Percentiles rank a stretch among this genome's conserved stretches.
phyloP scores from a whole-genome alignment of 2,329 filamentous ascomycete species.

The Aulographum hederae region DNA sequence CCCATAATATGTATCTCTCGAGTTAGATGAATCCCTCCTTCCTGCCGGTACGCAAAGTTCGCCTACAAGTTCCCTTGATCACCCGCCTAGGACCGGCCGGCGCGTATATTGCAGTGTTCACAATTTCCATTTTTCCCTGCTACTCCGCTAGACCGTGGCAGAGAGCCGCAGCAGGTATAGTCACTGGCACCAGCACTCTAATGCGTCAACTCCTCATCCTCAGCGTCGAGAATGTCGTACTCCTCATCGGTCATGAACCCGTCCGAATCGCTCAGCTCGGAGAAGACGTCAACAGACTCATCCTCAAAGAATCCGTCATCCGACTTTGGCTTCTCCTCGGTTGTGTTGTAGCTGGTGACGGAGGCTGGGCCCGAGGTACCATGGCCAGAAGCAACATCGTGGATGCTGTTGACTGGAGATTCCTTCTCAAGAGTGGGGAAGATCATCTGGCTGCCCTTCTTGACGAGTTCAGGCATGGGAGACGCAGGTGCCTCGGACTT shows the following conservation, averaged over 20 bases:
- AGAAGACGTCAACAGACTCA: slow-evolving; percentile 24
- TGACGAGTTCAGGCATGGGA: slow-evolving; percentile 6
- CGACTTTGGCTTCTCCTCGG: slow-evolving; percentile 9
- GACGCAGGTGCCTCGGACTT: slow-evolving; percentile 6
- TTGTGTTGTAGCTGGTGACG: slow-evolving; percentile 7
- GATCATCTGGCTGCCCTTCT: slow-evolving; percentile 57
- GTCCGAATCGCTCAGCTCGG: slow-evolving; percentile 43
- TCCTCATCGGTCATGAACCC: slow-evolving; percentile 94
- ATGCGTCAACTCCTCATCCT: slow-evolving; percentile 62
- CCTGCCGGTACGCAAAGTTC: no score
- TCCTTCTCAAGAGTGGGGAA: slow-evolving; percentile 95
- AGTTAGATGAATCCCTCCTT: no score
- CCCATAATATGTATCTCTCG: no score
- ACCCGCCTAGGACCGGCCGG: no score
- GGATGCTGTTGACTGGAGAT: slow-evolving; percentile 64
- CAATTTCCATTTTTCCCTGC: no score
- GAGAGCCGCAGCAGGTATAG: no score
- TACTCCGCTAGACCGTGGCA: no score
- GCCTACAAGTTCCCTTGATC: no score
- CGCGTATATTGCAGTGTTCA: no score
- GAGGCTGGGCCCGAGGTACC: no score
- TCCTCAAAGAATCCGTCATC: slow-evolving; percentile 37
- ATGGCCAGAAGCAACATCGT: slow-evolving; percentile 38
- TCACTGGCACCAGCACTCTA: no score
- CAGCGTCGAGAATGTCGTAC: slow-evolving; percentile 92